Evolutionary conservation across 208 protist genomes (phyloP).

Genomic region (Trypanosoma lewisi): DNA sequence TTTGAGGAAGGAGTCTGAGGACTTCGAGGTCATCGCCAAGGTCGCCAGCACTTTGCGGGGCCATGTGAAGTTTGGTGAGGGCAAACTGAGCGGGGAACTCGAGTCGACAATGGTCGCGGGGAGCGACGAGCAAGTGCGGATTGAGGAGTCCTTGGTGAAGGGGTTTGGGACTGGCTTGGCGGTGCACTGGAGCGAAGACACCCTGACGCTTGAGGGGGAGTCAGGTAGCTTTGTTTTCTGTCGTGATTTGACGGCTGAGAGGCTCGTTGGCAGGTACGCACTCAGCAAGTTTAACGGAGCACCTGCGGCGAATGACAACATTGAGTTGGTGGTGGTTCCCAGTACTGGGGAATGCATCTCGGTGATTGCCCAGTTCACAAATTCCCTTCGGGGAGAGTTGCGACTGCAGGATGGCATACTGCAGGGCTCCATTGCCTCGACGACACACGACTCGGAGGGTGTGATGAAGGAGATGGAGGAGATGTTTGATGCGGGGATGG

Average conservation of each 20-base stretch:
- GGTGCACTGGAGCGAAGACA: conserved; percentile 29
- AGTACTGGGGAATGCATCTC: conserved; percentile 40
- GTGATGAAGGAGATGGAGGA: conserved; percentile 36
- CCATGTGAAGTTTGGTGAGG: conserved; percentile 30
- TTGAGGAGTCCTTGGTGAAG: conserved; percentile 44
- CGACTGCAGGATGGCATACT: conserved; percentile 41
- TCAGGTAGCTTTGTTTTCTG: conserved; percentile 40
- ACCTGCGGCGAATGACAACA: conserved; percentile 32
- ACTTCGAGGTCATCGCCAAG: conserved; percentile 30
- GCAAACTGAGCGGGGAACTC: conserved; percentile 37
- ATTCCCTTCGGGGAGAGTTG: conserved; percentile 59
- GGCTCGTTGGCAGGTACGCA: conserved; percentile 57
- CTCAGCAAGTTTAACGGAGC: conserved; percentile 55
- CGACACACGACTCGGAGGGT: conserved; percentile 32
- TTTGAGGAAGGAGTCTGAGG: conserved; percentile 32
- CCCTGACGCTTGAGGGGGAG: conserved; percentile 54
- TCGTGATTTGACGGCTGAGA: conserved; percentile 32
- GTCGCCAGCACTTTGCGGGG: conserved; percentile 54
- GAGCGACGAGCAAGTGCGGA: conserved; percentile 34
- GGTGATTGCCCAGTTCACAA: conserved; percentile 47
- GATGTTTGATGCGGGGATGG: conserved; percentile 38
- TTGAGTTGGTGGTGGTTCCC: conserved; percentile 41
- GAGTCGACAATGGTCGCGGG: conserved; percentile 38
- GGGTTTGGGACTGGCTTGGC: conserved; percentile 57
- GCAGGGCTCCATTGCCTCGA: conserved; percentile 48